These are phyloP conservation scores for Naganishia sp. DNA, from an alignment of 1,284 basidiomycete genomes.

Conservation along the genomic window DNA sequence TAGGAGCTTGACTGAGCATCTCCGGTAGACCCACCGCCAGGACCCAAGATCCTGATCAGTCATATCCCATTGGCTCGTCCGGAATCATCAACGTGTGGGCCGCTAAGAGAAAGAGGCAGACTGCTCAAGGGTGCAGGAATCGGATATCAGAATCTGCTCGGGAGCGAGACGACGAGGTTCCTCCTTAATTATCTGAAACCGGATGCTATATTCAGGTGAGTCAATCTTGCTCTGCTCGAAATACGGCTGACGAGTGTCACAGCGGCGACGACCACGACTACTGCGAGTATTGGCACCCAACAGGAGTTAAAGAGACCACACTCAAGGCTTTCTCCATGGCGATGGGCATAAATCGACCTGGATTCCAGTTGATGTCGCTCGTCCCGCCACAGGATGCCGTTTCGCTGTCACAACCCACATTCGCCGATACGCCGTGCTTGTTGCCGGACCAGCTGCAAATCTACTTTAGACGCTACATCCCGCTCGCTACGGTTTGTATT, in stretches of 20 bases:
- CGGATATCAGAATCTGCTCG: conserved; percentile 78
- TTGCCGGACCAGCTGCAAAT: conserved; percentile 69
- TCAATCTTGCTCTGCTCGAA: not conserved
- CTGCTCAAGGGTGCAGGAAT: conserved; percentile 72
- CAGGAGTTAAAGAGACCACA: conserved; percentile 66
- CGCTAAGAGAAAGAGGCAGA: conserved; percentile 68
- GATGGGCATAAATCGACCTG: conserved; percentile 71
- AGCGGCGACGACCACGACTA: conserved; percentile 89
- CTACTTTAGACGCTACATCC: conserved; percentile 63
- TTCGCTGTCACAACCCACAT: conserved; percentile 44
- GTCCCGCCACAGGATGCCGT: conserved; percentile 54
- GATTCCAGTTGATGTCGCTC: conserved; percentile 81
- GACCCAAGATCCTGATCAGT: conserved; percentile 68
- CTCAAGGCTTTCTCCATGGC: conserved; percentile 81
- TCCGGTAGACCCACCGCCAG: conserved; percentile 44
- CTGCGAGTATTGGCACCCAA: conserved; percentile 69
- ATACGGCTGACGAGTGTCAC: conserved; percentile 27
- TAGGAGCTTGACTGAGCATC: conserved; percentile 12
- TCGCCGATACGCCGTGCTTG: conserved; percentile 63
- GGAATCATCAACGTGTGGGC: conserved; percentile 70
- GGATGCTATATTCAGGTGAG: conserved; percentile 69
- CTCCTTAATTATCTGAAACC: conserved; percentile 69
- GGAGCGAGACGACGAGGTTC: conserved; percentile 69
- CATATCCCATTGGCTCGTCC: conserved; percentile 80
- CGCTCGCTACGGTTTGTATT: conserved; percentile 58